Evolutionary conservation across 768 basidiomycete genomes (phyloP).

Genomic region (Leccinum incarnatum): DNA sequence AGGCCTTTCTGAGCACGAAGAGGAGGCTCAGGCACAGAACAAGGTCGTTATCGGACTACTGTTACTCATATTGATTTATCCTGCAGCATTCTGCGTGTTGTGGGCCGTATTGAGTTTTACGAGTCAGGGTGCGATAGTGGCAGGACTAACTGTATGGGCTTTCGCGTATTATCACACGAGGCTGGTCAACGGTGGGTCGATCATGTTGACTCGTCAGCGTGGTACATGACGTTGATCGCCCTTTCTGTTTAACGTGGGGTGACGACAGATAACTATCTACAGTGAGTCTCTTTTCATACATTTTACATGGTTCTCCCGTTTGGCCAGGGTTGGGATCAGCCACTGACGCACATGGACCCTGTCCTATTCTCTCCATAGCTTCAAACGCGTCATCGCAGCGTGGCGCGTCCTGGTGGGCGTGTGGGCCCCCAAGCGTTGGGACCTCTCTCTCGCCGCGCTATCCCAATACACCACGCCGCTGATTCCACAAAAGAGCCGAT

Average conservation of each 20-base stretch:
- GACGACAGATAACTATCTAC: conserved; percentile 65
- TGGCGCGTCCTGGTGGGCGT: conserved; percentile 97
- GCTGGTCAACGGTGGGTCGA: conserved; percentile 75
- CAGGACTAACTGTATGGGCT: conserved; percentile 65
- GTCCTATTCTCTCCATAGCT: conserved; percentile 40
- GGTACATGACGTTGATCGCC: conserved; percentile 19
- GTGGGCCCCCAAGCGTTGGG: conserved; percentile 85
- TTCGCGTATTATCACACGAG: conserved; percentile 84
- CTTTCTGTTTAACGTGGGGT: not conserved
- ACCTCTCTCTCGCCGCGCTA: conserved; percentile 72
- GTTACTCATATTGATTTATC: conserved; percentile 72
- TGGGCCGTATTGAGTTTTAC: conserved; percentile 85
- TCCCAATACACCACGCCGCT: conserved; percentile 68
- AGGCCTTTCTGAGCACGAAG: conserved; percentile 73
- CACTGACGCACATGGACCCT: conserved; percentile 20
- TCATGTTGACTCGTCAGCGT: conserved; percentile 20
- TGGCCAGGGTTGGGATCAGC: conserved; percentile 16
- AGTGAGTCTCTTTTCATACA: conserved; percentile 45
- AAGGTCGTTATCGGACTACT: conserved; percentile 89
- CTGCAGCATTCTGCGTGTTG: conserved; percentile 76
- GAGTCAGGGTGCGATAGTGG: conserved; percentile 67
- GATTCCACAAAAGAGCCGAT: conserved; percentile 65
- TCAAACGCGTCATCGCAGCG: conserved; percentile 85
- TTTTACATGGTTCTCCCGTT: not conserved
- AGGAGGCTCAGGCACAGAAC: conserved; percentile 96